Evolutionary conservation across 202 grass and related monocot genomes (phyloP).

Genomic region (Zoysia matrella): DNA sequence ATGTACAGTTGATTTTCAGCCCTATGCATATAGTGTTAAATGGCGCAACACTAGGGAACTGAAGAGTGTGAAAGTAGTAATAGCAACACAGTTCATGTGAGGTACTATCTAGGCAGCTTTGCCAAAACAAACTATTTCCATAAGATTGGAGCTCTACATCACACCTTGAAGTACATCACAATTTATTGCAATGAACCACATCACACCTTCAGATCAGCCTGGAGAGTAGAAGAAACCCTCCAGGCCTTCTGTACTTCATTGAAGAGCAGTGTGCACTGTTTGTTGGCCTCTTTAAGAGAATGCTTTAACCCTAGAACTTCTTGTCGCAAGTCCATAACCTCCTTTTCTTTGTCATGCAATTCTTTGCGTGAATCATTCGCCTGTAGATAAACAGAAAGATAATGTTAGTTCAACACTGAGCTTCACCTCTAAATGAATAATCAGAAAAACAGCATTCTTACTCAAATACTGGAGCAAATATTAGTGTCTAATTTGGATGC

Average conservation of each 20-base stretch:
- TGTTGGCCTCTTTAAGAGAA: slow-evolving; percentile 88
- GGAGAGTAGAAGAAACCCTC: slow-evolving; percentile 90
- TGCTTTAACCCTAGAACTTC: slow-evolving; percentile 78
- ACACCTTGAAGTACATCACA: no score
- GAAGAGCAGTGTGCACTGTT: slow-evolving; percentile 83
- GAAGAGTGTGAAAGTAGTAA: background rate
- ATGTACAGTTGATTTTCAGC: background rate
- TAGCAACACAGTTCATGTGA: background rate
- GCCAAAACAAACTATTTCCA: background rate
- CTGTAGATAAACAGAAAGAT: slow-evolving; percentile 56
- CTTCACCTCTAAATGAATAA: slow-evolving; percentile 72
- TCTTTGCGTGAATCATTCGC: slow-evolving; percentile 99
- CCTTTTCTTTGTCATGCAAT: slow-evolving; percentile 93
- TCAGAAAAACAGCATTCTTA: background rate
- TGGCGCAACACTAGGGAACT: background rate
- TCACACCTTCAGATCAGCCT: slow-evolving; percentile 89
- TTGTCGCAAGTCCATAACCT: slow-evolving; percentile 71
- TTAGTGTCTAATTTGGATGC: background rate
- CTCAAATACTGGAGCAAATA: background rate
- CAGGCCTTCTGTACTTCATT: slow-evolving; percentile 92
- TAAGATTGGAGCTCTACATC: background rate
- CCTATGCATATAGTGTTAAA: background rate
- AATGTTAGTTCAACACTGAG: background rate
- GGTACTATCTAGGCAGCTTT: background rate
- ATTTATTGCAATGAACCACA: background rate